A percentile compares a stretch with the other conserved stretches of the same genome.
These are phyloP conservation scores for Closterium sp. DNA, from an alignment of 139 green algal species.

Conservation along the genomic window DNA sequence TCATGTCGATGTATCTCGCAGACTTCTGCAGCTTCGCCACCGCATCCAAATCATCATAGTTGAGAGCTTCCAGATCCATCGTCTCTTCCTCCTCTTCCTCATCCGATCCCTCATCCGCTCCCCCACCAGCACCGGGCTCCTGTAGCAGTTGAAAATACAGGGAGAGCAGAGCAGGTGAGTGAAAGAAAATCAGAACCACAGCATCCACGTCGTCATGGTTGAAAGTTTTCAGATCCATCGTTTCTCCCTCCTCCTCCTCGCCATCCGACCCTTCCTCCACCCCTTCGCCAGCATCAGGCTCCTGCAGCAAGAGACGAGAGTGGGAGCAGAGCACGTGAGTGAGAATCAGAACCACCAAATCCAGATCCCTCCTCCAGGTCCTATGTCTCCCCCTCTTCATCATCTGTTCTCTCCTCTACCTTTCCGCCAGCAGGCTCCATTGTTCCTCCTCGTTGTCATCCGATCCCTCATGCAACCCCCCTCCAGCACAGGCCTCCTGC, in stretches of 20 bases:
- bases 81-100: constrained; percentile 26
- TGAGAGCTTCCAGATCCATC: constrained; percentile 66
- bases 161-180: too few species aligned
- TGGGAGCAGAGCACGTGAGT: too few species aligned
- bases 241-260: neutral
- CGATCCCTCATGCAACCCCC: too few species aligned
- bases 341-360: too few species aligned
- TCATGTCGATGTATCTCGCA: constrained; percentile 52
- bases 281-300: neutral
- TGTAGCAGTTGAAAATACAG: neutral
- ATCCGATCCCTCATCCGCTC: neutral
- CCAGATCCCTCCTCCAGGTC: too few species aligned
- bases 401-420: neutral
- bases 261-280: too few species aligned
- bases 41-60: constrained; percentile 71
- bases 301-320: too few species aligned
- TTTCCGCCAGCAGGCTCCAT: too few species aligned
- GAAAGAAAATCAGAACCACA: neutral
- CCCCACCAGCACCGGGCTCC: neutral
- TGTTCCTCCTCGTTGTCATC: too few species aligned
- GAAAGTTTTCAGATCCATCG: constrained; percentile 61
- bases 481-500: neutral
- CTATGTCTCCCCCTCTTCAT: constrained; percentile 11
- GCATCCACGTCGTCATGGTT: constrained; percentile 68
- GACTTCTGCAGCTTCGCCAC: constrained; percentile 69